A percentile compares a stretch with the other conserved stretches of the same genome.
These are phyloP conservation scores for Sutorius australiensis DNA, from an alignment of 768 basidiomycete species.

Conservation along the genomic window DNA sequence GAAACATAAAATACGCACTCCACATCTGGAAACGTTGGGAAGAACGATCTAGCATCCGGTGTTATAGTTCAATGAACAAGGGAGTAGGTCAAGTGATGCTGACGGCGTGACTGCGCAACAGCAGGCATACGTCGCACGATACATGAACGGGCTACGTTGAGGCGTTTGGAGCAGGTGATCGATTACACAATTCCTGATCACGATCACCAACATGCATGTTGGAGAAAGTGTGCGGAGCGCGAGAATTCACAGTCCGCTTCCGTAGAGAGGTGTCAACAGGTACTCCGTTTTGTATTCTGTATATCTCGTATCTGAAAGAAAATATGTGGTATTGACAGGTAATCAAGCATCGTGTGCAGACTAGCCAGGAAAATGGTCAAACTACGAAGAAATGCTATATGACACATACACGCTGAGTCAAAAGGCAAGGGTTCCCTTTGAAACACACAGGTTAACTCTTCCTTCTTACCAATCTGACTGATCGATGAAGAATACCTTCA, in stretches of 20 bases:
- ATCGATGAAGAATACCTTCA: constrained; percentile 57
- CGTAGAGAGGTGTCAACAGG: not conserved
- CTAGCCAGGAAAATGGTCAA: not conserved
- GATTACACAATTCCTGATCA: no score
- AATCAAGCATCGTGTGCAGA: not conserved
- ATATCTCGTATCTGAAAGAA: not conserved
- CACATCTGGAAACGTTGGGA: no score
- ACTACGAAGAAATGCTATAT: not conserved
- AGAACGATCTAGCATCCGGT: no score
- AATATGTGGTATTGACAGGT: not conserved
- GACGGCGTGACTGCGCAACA: no score
- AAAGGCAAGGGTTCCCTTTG: not conserved
- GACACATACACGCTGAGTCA: constrained; percentile 14
- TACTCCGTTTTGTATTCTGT: not conserved
- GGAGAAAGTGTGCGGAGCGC: no score
- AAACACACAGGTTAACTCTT: not conserved
- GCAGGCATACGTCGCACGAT: no score
- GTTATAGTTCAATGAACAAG: no score
- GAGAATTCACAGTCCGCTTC: not conserved
- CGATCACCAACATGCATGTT: no score
- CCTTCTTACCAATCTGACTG: not conserved
- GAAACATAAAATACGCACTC: no score
- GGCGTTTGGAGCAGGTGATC: no score
- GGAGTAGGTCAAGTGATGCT: no score
- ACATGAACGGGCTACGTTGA: no score